These are phyloP conservation scores for Irpex rosettiformis DNA, from an alignment of 1,284 basidiomycete genomes.

Conservation along the genomic window DNA sequence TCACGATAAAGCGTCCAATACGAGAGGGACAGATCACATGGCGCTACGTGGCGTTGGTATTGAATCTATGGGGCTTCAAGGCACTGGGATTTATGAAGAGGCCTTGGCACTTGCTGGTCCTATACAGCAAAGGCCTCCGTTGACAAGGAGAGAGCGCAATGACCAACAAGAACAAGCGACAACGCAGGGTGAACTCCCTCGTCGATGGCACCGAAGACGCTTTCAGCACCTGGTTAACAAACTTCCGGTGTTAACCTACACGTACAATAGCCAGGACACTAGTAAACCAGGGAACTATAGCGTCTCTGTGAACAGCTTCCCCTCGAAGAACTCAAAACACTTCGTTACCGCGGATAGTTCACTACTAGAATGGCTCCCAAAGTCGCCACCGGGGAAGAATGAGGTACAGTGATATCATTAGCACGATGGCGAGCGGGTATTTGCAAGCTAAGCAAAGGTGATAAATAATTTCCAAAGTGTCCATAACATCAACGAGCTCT, in stretches of 20 bases:
- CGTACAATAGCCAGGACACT: not conserved
- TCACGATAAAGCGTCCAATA: slow-evolving; percentile 9
- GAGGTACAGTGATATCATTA: not conserved
- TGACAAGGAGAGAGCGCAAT: slow-evolving; percentile 15
- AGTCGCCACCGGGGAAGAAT: not conserved
- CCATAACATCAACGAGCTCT: not conserved
- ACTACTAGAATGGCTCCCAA: not conserved
- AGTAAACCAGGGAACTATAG: slow-evolving; percentile 21
- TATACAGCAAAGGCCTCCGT: slow-evolving; percentile 9
- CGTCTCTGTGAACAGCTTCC: slow-evolving; percentile 23
- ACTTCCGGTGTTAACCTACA: slow-evolving; percentile 52
- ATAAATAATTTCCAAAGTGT: slow-evolving; percentile 15
- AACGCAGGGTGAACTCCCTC: not conserved
- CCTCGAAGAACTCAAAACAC: not conserved
- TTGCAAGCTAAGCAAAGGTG: slow-evolving; percentile 11
- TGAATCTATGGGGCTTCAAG: slow-evolving; percentile 43
- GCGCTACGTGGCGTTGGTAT: slow-evolving; percentile 25
- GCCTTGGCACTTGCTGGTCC: slow-evolving; percentile 44
- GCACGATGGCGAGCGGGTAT: not conserved
- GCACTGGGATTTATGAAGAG: slow-evolving; percentile 40
- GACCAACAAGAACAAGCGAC: not conserved
- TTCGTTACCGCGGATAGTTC: not conserved
- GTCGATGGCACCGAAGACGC: slow-evolving; percentile 61
- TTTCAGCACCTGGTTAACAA: slow-evolving; percentile 57
- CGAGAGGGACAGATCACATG: slow-evolving; percentile 2